Conservation (phyloP, 2,329 filamentous ascomycete species). For the Trichoderma cornu-damae region DNA sequence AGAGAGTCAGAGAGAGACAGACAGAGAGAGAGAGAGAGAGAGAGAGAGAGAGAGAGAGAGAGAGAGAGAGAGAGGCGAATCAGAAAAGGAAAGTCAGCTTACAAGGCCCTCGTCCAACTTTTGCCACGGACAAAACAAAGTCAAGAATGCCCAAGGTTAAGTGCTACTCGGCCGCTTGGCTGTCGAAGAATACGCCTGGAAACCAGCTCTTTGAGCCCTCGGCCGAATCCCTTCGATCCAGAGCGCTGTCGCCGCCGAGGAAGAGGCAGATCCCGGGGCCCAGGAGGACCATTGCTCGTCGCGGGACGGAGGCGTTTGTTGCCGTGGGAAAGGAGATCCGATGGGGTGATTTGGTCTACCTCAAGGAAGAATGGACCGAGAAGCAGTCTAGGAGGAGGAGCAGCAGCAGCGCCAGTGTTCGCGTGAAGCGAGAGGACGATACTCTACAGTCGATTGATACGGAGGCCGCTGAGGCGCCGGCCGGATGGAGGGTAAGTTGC, state of each 20-base stretch:
- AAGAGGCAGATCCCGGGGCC: constrained; percentile 45
- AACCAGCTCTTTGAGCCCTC: constrained; percentile 66
- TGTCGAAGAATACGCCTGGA: constrained; percentile 71
- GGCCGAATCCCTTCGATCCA: constrained; percentile 35
- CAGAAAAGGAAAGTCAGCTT: too few relatives aligned
- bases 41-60: too few relatives aligned
- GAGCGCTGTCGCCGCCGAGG: constrained; percentile 38
- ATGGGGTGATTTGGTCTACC: constrained; percentile 77
- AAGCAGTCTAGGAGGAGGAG: constrained; percentile 29
- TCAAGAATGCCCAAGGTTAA: constrained; percentile 75
- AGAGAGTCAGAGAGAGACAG: too few relatives aligned
- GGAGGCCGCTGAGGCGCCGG: constrained; percentile 26
- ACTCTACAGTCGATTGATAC: constrained; percentile 35
- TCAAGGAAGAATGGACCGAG: constrained; percentile 58
- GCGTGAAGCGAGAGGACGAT: constrained; percentile 45
- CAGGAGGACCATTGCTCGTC: constrained; percentile 65
- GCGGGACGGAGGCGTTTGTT: constrained; percentile 83
- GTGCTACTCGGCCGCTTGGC: constrained; percentile 81
- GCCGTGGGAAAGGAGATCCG: constrained; percentile 84
- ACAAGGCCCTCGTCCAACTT: too few relatives aligned
- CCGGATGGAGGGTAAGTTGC: constrained; percentile 33
- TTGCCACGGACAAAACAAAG: too few relatives aligned
- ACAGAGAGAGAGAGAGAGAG: too few relatives aligned
- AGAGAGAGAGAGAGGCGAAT: too few relatives aligned
- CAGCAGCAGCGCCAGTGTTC: constrained; percentile 30